Evolutionary conservation across 2,329 filamentous ascomycete genomes (phyloP).

Genomic region (Metarhizium sp.): DNA sequence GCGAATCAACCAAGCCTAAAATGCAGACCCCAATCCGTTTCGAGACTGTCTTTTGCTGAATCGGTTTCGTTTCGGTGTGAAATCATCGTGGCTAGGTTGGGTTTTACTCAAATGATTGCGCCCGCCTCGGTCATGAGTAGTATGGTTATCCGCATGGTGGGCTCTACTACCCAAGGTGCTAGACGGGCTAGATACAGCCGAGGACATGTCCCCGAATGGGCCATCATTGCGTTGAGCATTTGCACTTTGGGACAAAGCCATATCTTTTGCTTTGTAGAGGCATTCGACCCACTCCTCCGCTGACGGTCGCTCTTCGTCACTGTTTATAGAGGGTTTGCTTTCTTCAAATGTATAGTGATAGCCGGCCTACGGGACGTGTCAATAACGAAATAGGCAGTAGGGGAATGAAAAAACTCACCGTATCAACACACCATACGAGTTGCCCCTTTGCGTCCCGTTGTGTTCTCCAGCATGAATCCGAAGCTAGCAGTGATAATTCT

Average conservation of each 20-base stretch:
- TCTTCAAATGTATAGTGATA: constrained; percentile 93
- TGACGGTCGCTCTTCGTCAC: constrained; percentile 55
- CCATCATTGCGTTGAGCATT: constrained; percentile 58
- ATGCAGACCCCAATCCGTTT: constrained; percentile 84
- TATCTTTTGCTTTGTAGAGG: constrained; percentile 75
- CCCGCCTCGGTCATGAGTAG: constrained; percentile 40
- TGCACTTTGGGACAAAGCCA: constrained; percentile 66
- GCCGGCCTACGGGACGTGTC: constrained; percentile 55
- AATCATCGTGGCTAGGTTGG: constrained; percentile 45
- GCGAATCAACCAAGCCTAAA: constrained; percentile 34
- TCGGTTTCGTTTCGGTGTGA: constrained; percentile 46
- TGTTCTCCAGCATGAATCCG: constrained; percentile 69
- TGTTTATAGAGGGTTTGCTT: constrained; percentile 55
- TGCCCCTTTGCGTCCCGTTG: constrained; percentile 81
- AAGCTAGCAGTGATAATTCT: constrained; percentile 73
- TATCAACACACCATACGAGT: constrained; percentile 84
- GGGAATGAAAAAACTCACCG: constrained; percentile 52
- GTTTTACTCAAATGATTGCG: constrained; percentile 51
- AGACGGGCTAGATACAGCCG: constrained; percentile 64
- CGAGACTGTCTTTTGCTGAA: constrained; percentile 94
- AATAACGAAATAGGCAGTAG: not conserved
- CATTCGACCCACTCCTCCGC: constrained; percentile 90
- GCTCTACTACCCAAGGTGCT: constrained; percentile 58
- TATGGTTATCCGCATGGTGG: constrained; percentile 42
- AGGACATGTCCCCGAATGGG: constrained; percentile 58